Base-by-base conservation (phyloP, 257 asterid genomes). In the Salvia splendens region DNA sequence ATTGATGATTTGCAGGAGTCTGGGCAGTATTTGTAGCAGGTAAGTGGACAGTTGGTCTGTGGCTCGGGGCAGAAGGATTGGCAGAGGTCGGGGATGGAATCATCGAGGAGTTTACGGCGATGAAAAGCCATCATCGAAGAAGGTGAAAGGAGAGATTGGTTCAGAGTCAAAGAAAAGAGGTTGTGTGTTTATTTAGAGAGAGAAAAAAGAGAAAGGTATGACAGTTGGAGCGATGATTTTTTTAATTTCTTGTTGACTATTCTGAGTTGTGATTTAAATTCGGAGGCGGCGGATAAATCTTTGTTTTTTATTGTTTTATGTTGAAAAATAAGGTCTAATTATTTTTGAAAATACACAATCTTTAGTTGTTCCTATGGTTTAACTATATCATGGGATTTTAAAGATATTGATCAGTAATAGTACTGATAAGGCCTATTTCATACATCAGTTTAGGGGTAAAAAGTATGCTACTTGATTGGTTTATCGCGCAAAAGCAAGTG, bases 51-150 rank as follows among this genome's bases (percentile, higher is more conserved):
- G 3, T 1, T 3, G 30, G 50, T 53, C 15, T 4, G 9, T 3
- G 0, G 0, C 53, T 12, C 35, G 2, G 69, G 14, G 55, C 95
- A 86, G 4, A 0, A 48, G 0, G 5, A 12, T 49, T 56, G 1
- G 30, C 96, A 88, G 0, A 2, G 0, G 2, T n/a, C 38, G 5
- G 46, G 12, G 5, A 70, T 24, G 2, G 83, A 53, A 6, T 72
- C 80, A 58, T 68, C 33, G 4, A 84, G 67, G 16, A 82, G 64
- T 54, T 79, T 82, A 60, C 84, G 58, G 55, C 16, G 80, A 60
- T 67, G 68, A 69, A 75, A 70, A 61, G 78, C 82, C 96, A 83
- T 86, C 78, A 38, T 51, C 41, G 17, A 20, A 32, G 62, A 20
- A 53, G 20, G 45, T 5, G 46, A 63, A n/a, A 16, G 0, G 68